Conservation (phyloP, 1,284 basidiomycete species). For the Leccinum insigne region DNA sequence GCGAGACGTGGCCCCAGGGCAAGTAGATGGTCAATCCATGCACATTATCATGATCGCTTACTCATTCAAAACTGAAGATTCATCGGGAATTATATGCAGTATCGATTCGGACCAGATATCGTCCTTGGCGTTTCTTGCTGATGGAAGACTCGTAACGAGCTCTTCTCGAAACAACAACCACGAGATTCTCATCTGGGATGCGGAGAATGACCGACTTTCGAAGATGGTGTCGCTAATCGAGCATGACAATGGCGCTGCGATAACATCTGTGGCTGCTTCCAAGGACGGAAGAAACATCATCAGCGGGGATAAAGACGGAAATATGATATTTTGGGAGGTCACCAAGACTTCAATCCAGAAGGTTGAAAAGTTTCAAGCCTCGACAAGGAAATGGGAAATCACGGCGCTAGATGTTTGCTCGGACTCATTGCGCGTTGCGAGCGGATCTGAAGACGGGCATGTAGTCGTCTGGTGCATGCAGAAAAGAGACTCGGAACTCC, state of each 20-base stretch:
- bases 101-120: background rate
- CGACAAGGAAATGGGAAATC: background rate
- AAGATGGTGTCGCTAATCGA: background rate
- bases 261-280: background rate
- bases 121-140: background rate
- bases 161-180: background rate
- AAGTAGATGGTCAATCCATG: background rate
- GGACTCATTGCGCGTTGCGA: conserved; percentile 6
- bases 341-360: background rate
- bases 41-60: background rate
- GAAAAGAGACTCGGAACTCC: background rate
- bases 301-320: background rate
- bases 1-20: background rate
- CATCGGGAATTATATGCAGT: background rate
- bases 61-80: background rate
- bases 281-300: background rate
- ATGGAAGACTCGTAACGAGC: background rate
- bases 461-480: conserved; percentile 22
- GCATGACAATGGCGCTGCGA: background rate
- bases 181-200: background rate
- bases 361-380: background rate
- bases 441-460: conserved; percentile 8
- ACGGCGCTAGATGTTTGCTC: conserved; percentile 9
- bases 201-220: background rate
- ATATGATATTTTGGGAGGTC: background rate